Conservation (phyloP, 495 filamentous ascomycete genomes). For the Recurvomyces mirabilis region DNA sequence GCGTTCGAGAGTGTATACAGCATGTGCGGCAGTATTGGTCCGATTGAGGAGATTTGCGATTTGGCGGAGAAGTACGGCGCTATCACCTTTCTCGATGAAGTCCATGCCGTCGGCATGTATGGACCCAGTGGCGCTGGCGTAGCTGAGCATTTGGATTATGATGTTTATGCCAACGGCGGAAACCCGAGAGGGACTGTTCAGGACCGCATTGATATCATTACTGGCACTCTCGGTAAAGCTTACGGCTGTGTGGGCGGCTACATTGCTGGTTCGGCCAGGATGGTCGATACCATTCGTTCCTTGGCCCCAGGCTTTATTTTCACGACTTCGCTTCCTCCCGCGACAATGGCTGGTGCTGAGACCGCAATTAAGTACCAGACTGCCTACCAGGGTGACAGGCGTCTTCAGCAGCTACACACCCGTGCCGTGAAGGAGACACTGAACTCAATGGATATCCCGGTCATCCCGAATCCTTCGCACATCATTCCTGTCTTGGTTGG, state of each 20-base stretch:
- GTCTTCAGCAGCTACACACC: constrained; percentile 90
- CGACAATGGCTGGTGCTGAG: constrained; percentile 90
- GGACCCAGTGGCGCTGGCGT: constrained; percentile 93
- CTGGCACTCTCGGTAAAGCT: constrained; percentile 91
- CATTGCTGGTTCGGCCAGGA: constrained; percentile 76
- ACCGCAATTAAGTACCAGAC: constrained; percentile 90
- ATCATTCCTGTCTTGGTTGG: constrained; percentile 92
- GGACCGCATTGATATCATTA: constrained; percentile 96
- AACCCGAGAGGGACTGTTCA: constrained; percentile 72
- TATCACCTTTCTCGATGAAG: constrained; percentile 94
- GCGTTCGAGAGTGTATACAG: constrained; percentile 97
- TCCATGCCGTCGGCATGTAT: constrained; percentile 98
- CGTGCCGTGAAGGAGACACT: constrained; percentile 77
- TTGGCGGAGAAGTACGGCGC: constrained; percentile 95
- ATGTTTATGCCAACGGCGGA: constrained; percentile 64
- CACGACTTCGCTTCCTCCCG: constrained; percentile 89
- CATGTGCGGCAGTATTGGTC: constrained; percentile 96
- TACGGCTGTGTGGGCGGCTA: constrained; percentile 97
- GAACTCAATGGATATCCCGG: constrained; percentile 72
- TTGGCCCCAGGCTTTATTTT: constrained; percentile 98
- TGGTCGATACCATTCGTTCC: constrained; percentile 92
- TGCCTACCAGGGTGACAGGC: constrained; percentile 64
- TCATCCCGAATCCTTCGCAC: constrained; percentile 94
- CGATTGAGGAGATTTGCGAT: constrained; percentile 91
- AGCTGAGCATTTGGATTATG: constrained; percentile 92